These are phyloP conservation scores for Heteromeles arbutifolia DNA, from an alignment of 306 rosid genomes.

Conservation along the genomic window DNA sequence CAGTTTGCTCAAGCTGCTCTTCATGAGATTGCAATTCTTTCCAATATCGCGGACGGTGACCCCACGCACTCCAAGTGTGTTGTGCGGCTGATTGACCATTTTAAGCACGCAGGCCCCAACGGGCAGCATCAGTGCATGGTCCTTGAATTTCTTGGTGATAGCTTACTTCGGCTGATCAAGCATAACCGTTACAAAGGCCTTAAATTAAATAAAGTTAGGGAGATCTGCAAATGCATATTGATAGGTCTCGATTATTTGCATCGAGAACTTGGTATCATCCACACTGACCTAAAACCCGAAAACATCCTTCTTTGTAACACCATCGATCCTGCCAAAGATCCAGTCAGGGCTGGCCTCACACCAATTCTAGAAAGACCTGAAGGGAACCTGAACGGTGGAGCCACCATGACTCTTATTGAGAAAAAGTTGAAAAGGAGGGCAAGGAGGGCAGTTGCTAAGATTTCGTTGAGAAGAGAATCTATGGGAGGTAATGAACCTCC, in stretches of 20 bases:
- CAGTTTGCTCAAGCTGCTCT: slow-evolving; percentile 90
- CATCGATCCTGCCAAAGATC: slow-evolving; percentile 81
- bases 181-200: slow-evolving; percentile 73
- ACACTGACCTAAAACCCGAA: slow-evolving; percentile 89
- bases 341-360: slow-evolving; percentile 45
- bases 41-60: slow-evolving; percentile 54
- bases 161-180: slow-evolving; percentile 78
- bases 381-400: slow-evolving; percentile 67
- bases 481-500: slow-evolving; percentile 57
- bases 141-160: slow-evolving; percentile 93
- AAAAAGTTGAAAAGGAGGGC: slow-evolving; percentile 82
- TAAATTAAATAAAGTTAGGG: slow-evolving; percentile 67
- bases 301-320: slow-evolving; percentile 79
- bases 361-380: slow-evolving; percentile 80
- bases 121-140: slow-evolving; percentile 98
- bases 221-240: slow-evolving; percentile 73
- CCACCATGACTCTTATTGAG: slow-evolving; percentile 60
- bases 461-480: slow-evolving; percentile 62
- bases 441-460: slow-evolving; percentile 85
- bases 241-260: slow-evolving; percentile 88
- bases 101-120: slow-evolving; percentile 90
- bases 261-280: slow-evolving; percentile 81
- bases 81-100: slow-evolving; percentile 74
- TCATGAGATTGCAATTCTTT: slow-evolving; percentile 84
- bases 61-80: slow-evolving; percentile 71